Evolutionary conservation across 2,329 filamentous ascomycete species (phyloP).

Genomic region (Ophiostoma fasciatum): DNA sequence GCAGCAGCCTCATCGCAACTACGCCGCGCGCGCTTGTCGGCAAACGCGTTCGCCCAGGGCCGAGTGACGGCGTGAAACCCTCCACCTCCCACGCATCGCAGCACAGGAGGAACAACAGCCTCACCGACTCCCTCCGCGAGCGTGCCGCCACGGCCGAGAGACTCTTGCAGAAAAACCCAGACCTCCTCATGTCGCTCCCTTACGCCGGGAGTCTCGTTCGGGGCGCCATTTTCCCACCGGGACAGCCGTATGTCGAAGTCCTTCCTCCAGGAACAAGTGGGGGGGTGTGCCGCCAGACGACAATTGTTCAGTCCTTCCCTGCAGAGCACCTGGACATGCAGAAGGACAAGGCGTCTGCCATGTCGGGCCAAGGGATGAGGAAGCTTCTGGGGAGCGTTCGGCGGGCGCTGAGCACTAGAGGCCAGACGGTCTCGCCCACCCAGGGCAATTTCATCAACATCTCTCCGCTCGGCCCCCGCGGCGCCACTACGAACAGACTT

Average conservation of each 20-base stretch:
- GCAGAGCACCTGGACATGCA: conserved; percentile 15
- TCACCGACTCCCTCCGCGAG: conserved; percentile 71
- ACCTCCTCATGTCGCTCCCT: conserved; percentile 46
- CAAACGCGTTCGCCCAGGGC: conserved; percentile 46
- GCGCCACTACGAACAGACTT: conserved; percentile 41
- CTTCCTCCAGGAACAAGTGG: conserved; percentile 35
- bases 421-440: conserved; percentile 27
- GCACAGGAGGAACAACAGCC: conserved; percentile 77
- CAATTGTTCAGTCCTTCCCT: conserved; percentile 29
- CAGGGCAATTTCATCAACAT: conserved; percentile 35
- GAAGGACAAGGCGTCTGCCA: conserved; percentile 38
- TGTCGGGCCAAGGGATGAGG: conserved; percentile 64
- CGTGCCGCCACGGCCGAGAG: conserved; percentile 35
- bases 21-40: conserved; percentile 43
- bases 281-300: conserved; percentile 35
- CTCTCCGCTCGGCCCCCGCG: conserved; percentile 32
- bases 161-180: conserved; percentile 35
- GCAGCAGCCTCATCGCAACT: conserved; percentile 36
- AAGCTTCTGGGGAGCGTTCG: conserved; percentile 77
- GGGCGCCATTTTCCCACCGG: conserved; percentile 70
- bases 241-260: conserved; percentile 64
- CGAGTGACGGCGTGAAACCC: too few species aligned
- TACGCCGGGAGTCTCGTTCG: conserved; percentile 76
- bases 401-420: conserved; percentile 55
- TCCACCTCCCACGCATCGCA: conserved; percentile 20